Percentiles rank a stretch among this genome's conserved stretches.
Evolutionary conservation across 306 rosid species (phyloP).

Genomic region (Cucumis sativus): DNA sequence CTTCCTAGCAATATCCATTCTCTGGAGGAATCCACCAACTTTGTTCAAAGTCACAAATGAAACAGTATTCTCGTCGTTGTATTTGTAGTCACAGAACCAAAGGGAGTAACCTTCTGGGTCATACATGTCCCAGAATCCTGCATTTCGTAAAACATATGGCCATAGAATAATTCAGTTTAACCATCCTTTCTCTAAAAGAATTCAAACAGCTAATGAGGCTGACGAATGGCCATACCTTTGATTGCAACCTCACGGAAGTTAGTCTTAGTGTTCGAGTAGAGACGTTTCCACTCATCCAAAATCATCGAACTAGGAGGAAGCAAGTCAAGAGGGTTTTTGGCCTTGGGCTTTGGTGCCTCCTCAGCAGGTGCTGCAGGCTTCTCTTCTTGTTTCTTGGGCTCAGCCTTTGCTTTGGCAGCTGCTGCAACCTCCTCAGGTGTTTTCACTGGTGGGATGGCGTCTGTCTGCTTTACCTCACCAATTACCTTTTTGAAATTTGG

Average conservation of each 20-base stretch:
- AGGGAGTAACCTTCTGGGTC: slow-evolving; percentile 93
- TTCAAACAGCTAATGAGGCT: neutral
- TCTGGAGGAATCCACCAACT: slow-evolving; percentile 75
- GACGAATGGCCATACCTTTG: slow-evolving; percentile 36
- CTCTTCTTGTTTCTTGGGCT: slow-evolving; percentile 46
- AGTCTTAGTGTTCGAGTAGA: slow-evolving; percentile 77
- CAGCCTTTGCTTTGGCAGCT: slow-evolving; percentile 45
- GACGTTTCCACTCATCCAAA: slow-evolving; percentile 89
- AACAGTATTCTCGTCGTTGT: slow-evolving; percentile 73
- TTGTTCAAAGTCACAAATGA: slow-evolving; percentile 78
- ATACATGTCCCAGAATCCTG: slow-evolving; percentile 95
- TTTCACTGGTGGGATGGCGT: slow-evolving; percentile 39
- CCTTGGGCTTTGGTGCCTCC: slow-evolving; percentile 85
- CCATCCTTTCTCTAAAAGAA: neutral
- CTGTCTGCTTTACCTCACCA: slow-evolving; percentile 65
- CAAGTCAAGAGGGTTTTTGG: slow-evolving; percentile 80
- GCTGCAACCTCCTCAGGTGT: slow-evolving; percentile 61
- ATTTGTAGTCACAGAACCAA: slow-evolving; percentile 89
- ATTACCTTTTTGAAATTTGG: slow-evolving; percentile 65
- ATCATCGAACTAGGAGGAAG: slow-evolving; percentile 86
- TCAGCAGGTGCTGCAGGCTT: slow-evolving; percentile 34
- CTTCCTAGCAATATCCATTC: slow-evolving; percentile 84
- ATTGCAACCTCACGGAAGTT: slow-evolving; percentile 96
- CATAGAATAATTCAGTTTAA: neutral
- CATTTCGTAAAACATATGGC: neutral